Base-by-base conservation (phyloP, 176 grass and related monocot genomes). In the Areca catechu region DNA sequence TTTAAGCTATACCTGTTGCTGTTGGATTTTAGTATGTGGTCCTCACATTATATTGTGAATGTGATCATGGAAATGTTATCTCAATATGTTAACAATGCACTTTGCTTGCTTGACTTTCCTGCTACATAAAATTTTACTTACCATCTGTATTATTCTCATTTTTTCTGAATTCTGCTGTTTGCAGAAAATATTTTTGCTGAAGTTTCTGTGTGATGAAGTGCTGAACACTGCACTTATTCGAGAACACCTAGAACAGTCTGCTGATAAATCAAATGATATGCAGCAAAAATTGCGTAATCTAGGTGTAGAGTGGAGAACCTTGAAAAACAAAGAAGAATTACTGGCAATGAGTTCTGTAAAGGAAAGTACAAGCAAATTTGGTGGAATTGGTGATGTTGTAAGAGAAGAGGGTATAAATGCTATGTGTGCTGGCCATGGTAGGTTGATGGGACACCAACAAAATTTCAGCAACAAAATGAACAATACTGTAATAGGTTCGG, bases 121-220 rank as follows among this genome's bases (percentile, higher is more conserved):
- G 0, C 34, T 43, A 43, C 10, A 43, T 43, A 29, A 29, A 29
- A 29, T 29, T 29, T 29, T 29, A 29, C 27, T 29, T 29, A 29
- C 27, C 5, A 29, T 29, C 27, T 6, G 27, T 29, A 29, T 29
- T 29, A 29, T 29, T 29, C 27, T 29, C 27, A 29, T 29, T 1
- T 34, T 30, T 37, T 67, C 5, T 53, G 50, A 51, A 24, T 15
- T 54, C 15, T 22, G 2, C 3, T 53, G 51, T 19, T 67, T 80
- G 55, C 92, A 97, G 92, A 91, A 86, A 74, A 74, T 91, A 75
- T 69, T 88, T 71, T 79, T 91, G 54, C 68, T 97, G 65, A 97
- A 97, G 57, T 91, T 91, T 71, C 69, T 97, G 22, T 97, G 92
- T n/a, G 86, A 97, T 3, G 92, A 97, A 78, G 76, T 91, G 71